These are phyloP conservation scores for Synchytrium microbalum DNA, from an alignment of 371 early-diverging fungal genomes.

Conservation along the genomic window DNA sequence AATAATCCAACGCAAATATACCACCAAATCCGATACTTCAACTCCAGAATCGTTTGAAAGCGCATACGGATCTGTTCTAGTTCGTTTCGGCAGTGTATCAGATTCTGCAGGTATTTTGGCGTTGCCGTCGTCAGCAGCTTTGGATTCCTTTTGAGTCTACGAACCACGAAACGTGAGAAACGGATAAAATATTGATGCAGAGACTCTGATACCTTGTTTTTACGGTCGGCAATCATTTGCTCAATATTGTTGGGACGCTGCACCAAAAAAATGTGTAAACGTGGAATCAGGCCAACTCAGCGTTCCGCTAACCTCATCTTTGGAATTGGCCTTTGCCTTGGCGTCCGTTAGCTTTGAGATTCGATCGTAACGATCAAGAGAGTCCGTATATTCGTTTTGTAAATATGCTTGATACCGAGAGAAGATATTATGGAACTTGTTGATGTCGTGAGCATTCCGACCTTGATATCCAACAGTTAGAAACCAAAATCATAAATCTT, in stretches of 20 bases:
- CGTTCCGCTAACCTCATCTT: conserved; percentile 4
- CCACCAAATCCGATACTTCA: conserved; percentile 28
- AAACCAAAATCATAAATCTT: not conserved
- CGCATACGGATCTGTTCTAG: conserved; percentile 7
- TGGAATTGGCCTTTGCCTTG: not conserved
- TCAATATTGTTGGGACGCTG: not conserved
- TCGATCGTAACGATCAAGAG: conserved; percentile 31
- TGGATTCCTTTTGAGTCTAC: not conserved
- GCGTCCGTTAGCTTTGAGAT: conserved; percentile 8
- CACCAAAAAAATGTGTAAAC: not conserved
- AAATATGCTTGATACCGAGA: conserved; percentile 24
- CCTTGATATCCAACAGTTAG: conserved; percentile 14
- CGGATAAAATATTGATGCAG: too few species aligned
- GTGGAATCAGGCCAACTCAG: not conserved
- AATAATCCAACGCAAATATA: conserved; percentile 30
- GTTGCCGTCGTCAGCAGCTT: not conserved
- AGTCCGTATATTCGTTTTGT: conserved; percentile 29
- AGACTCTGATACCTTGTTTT: not conserved
- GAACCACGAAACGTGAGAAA: conserved; percentile 1
- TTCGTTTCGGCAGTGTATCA: not conserved
- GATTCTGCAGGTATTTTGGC: not conserved
- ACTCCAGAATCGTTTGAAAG: conserved; percentile 22
- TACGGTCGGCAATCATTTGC: not conserved
- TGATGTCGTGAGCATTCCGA: conserved; percentile 24
- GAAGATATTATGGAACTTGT: conserved; percentile 21